Base-by-base conservation (phyloP, 805 yeast genomes). In the Myxozyma mucilagina region DNA sequence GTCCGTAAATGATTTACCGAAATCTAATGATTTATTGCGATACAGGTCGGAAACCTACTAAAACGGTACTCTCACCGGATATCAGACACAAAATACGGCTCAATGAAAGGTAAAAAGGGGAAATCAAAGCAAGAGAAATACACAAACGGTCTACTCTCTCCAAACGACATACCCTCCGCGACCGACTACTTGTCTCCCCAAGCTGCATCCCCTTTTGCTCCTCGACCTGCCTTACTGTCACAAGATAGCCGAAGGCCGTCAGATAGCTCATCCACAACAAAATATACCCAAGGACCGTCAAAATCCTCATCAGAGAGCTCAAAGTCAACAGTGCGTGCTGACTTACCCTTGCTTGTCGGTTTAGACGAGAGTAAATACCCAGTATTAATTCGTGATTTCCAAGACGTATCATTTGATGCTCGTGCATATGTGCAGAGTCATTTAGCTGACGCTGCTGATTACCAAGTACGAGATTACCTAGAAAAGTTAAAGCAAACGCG, bases 31-130 rank as follows among this genome's bases (percentile, higher is more conserved):
- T 9, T 41, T 41, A 41, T 20, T 38, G 48, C 24, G 41, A 32
- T 11, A n/a, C 29, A 63, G 67, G 67, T 63, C 18, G 62, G 67
- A 31, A 57, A 54, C 6, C 53, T 63, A n/a, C 45, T 63, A n/a
- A 63, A 61, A 44, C 61, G 65, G 32, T 61, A 63, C 35, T 63
- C 67, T 13, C 60, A 59, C 35, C 38, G 51, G 16, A 13, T 57
- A 4, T 55, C 56, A 36, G 51, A 51, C 14, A 20, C 29, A 4
- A 42, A 24, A n/a, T 39, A 35, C 24, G 54, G 53, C 13, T 32
- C 47, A 24, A 24, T 47, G 16, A 48, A 56, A 43, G 16, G 35
- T 11, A 55, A 52, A 47, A 43, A 48, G 29, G 44, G 54, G 29
- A 53, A 53, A 38, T 35, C 35, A n/a, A 59, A 53, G 52, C 47